These are phyloP conservation scores for Dianthus caryophyllus DNA, from an alignment of 148 eudicot genomes.

Conservation along the genomic window DNA sequence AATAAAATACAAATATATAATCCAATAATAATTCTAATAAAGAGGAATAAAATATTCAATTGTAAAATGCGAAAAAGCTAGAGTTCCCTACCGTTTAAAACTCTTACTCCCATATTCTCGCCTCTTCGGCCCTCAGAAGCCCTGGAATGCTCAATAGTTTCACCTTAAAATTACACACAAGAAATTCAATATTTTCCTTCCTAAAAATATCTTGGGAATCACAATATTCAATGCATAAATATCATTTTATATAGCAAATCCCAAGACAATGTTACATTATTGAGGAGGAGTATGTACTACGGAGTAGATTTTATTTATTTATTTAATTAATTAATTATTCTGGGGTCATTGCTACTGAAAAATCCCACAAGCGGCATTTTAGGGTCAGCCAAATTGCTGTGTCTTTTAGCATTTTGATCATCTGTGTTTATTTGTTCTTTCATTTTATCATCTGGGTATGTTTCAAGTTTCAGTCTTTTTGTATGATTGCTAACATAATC, in stretches of 20 bases:
- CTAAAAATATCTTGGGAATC: constrained; percentile 15
- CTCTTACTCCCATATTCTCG: constrained; percentile 3
- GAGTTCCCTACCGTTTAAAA: constrained; percentile 10
- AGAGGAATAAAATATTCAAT: too few relatives aligned
- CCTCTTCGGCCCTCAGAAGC: constrained; percentile 17
- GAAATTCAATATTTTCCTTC: not conserved
- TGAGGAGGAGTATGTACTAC: constrained; percentile 2
- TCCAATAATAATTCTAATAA: too few relatives aligned
- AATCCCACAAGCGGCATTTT: not conserved
- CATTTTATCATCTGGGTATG: constrained; percentile 23
- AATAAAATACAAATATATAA: too few relatives aligned
- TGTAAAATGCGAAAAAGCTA: too few relatives aligned
- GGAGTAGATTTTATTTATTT: not conserved
- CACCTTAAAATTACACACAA: not conserved
- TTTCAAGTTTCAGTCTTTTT: constrained; percentile 9
- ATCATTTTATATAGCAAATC: constrained; percentile 8
- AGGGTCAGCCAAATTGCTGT: constrained; percentile 14
- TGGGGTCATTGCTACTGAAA: constrained; percentile 7
- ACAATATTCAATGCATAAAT: not conserved
- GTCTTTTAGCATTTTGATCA: constrained; percentile 5
- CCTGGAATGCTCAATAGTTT: constrained; percentile 1
- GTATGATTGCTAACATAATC: not conserved
- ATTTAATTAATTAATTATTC: not conserved
- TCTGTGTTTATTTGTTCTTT: constrained; percentile 23
- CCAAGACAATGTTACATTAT: constrained; percentile 11